These are phyloP conservation scores for Phaeotremella skinneri DNA, from an alignment of 768 basidiomycete species.

Conservation along the genomic window DNA sequence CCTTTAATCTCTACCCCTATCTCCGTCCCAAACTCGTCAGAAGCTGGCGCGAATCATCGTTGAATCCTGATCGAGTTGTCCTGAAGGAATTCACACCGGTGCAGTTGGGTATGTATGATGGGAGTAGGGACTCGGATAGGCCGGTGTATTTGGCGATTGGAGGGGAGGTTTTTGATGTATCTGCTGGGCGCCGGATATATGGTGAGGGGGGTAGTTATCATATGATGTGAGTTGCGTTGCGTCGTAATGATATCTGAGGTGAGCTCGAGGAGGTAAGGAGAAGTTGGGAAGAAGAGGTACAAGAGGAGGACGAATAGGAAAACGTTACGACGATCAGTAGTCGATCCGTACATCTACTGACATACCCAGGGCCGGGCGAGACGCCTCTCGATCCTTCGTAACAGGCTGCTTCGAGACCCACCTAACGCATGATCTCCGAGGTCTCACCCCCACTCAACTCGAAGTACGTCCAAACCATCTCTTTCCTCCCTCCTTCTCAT, in stretches of 20 bases:
- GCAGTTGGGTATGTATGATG: conserved; percentile 67
- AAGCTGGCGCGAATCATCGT: conserved; percentile 21
- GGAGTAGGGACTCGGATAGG: conserved; percentile 58
- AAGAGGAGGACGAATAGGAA: not conserved
- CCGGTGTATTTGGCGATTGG: conserved; percentile 89
- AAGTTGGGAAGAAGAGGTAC: not conserved
- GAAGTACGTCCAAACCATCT: no score
- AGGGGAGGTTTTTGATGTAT: conserved; percentile 89
- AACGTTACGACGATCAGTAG: not conserved
- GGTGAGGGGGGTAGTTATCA: conserved; percentile 71
- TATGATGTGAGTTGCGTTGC: conserved; percentile 46
- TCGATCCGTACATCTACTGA: no score
- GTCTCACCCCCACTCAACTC: conserved; percentile 68
- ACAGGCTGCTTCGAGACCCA: conserved; percentile 92
- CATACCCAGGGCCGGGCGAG: conserved; percentile 63
- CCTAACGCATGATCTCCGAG: conserved; percentile 85
- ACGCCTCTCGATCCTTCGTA: conserved; percentile 87
- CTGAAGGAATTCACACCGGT: conserved; percentile 64
- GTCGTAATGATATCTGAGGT: conserved; percentile 65
- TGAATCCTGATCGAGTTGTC: conserved; percentile 62
- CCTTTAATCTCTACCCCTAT: conserved; percentile 23
- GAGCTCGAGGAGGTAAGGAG: conserved; percentile 2
- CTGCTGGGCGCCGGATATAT: conserved; percentile 70
- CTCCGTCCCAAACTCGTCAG: conserved; percentile 15
- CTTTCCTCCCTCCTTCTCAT: no score